Conservation (phyloP, 169 alveolate species). For the Besnoitia besnoiti region DNA sequence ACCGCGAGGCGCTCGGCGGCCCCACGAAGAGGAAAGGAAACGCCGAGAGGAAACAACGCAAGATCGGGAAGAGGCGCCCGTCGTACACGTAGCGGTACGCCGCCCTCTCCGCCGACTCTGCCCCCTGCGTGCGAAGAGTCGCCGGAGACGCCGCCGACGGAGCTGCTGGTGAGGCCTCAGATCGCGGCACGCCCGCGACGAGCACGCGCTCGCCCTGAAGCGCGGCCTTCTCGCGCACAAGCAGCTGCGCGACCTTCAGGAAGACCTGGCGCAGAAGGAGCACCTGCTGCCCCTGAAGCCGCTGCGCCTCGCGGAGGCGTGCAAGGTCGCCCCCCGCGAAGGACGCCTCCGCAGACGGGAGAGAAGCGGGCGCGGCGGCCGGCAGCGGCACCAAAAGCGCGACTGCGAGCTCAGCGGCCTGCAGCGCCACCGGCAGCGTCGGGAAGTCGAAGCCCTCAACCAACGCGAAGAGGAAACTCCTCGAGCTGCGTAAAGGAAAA, state of each 20-base stretch:
- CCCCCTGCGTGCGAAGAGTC: neutral
- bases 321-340: neutral
- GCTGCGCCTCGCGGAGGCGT: neutral
- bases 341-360: neutral
- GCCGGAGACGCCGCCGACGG: neutral
- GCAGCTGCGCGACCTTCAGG: neutral
- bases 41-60: neutral
- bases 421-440: conserved; percentile 14
- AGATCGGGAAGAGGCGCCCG: neutral
- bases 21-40: neutral
- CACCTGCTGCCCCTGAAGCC: neutral
- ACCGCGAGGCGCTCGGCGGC: neutral
- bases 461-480: neutral
- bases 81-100: neutral
- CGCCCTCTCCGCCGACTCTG: neutral
- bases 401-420: neutral
- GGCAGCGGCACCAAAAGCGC: neutral
- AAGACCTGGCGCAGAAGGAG: neutral
- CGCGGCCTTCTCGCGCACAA: neutral
- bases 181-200: neutral
- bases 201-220: conserved; percentile 27
- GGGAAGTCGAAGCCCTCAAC: conserved; percentile 18
- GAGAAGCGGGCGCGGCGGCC: neutral
- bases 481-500: neutral
- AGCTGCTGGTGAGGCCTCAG: neutral